Base-by-base conservation (phyloP, 768 basidiomycete genomes). In the Lanmaoa rubissima region DNA sequence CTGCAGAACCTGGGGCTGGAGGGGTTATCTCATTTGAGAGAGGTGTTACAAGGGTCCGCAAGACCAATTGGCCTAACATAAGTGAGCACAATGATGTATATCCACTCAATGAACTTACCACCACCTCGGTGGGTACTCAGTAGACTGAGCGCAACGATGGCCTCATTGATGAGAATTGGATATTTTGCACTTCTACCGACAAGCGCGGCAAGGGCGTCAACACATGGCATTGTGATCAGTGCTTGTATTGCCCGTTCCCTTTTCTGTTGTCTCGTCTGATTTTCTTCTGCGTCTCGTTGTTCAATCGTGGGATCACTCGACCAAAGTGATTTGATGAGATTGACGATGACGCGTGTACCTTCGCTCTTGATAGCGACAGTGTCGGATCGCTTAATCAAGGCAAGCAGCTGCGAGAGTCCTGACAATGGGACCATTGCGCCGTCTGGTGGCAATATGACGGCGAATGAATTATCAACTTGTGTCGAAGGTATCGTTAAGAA, bases 151-250 rank as follows among this genome's bases (percentile, higher is more conserved):
- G 91, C 90, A 42, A 97, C 83, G 21, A 95, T 78, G 2, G 88
- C 91, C 70, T 98, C 96, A 62, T 94, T 96, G 52, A 97, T 82
- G 34, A 98, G 78, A 40, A 93, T 77, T 1, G 91, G 88, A 67
- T 92, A 93, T 67, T 86, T 88, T 59, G 79, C 83, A 66, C 91
- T 92, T 59, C 87, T 80, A 26, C 83, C 82, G 17, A 95, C 77
- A 54, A 97, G 82, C 53, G 80, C 83, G 1, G 85, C 81, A 34
- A 98, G 77, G 28, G 84, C 81, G 4, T 78, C 77, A 0, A 83
- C 81, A 55, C 82, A 83, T 17, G 83, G 78, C n/a, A 74, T 67
- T 14, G 77, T 83, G 34, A 80, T 73, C 19, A 90, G 69, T 2
- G 73, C 67, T 50, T 76, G 73, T 54, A 87, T 80, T 21, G 86